Evolutionary conservation across 306 rosid genomes (phyloP).

Genomic region (Trichosanthes truncata): DNA sequence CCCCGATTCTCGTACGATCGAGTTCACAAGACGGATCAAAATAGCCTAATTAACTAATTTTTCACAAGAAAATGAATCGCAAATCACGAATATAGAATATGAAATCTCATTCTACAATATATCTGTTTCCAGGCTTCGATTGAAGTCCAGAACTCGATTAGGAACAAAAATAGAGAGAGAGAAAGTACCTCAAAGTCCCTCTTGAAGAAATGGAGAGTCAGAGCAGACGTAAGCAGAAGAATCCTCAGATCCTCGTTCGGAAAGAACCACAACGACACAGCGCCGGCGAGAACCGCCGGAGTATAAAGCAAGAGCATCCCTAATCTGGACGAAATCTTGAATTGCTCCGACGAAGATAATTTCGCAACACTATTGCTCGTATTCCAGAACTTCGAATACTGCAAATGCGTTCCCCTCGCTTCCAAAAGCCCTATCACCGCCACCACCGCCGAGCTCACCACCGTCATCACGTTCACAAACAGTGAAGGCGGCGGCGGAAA

Average conservation of each 20-base stretch:
- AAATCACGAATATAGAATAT: not conserved
- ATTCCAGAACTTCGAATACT: constrained; percentile 59
- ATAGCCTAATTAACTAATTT: not conserved
- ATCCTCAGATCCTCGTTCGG: constrained; percentile 24
- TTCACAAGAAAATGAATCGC: not conserved
- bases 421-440: not conserved
- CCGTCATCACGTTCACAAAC: constrained; percentile 36
- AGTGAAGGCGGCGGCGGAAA: constrained; percentile 46
- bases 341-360: not conserved
- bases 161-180: not conserved
- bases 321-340: constrained; percentile 26
- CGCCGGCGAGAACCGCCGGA: constrained; percentile 54
- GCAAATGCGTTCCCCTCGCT: constrained; percentile 39
- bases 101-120: not conserved
- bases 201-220: constrained; percentile 69
- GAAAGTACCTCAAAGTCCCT: constrained; percentile 51
- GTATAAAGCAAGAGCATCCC: constrained; percentile 58
- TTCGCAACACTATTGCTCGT: not conserved
- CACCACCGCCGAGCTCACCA: constrained; percentile 16
- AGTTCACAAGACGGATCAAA: not conserved
- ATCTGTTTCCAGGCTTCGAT: not conserved
- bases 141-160: not conserved
- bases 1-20: not conserved
- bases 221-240: constrained; percentile 32
- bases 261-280: constrained; percentile 28